Base-by-base conservation (phyloP, 1,284 basidiomycete genomes). In the Leccinum solheimii region DNA sequence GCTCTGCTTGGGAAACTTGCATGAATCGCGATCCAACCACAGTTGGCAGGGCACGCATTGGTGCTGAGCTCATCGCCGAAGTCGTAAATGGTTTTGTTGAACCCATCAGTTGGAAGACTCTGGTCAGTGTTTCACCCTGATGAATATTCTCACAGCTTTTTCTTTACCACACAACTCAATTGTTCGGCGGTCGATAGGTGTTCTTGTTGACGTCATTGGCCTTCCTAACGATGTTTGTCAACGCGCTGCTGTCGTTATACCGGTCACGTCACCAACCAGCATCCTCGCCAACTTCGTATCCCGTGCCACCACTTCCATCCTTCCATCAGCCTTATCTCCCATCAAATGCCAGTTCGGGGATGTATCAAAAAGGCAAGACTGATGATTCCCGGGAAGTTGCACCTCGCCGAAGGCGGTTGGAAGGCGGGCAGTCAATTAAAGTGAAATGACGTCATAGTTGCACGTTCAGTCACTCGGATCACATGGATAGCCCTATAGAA, bases 1-100 rank as follows among this genome's bases (percentile, higher is more conserved):
- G 95, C 75, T 83, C 83, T 53, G 83, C 83, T 59, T 98, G 97
- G 97, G 92, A 96, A 71, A 86, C 87, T n/a, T 99, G 97, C 75
- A 97, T 98, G 92, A 88, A 91, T 74, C 90, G 93, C 60, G 95
- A 98, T 79, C 95, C 95, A 51, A 89, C 89, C 27, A 88, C 91
- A 40, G 87, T 97, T 23, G 95, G 95, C 1, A 90, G 94, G 56
- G 92, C 95, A 59, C 87, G 87, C 66, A 91, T 98, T 67, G 90
- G 92, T 52, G 95, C 97, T 58, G 95, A 98, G 79, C 89, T 97
- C 55, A 90, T 98, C 75, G 97, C 94, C 55, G 96, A 97, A 69
- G 92, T 98, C 43, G 88, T 98, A 68, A 97, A 98, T 75, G 88
- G 93, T 8, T 99, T 99, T 74, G 92, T 98, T 32, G 97, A 98